phyloP scores from a whole-genome alignment of 1,284 basidiomycete genomes.

The Sutorius eximius region DNA sequence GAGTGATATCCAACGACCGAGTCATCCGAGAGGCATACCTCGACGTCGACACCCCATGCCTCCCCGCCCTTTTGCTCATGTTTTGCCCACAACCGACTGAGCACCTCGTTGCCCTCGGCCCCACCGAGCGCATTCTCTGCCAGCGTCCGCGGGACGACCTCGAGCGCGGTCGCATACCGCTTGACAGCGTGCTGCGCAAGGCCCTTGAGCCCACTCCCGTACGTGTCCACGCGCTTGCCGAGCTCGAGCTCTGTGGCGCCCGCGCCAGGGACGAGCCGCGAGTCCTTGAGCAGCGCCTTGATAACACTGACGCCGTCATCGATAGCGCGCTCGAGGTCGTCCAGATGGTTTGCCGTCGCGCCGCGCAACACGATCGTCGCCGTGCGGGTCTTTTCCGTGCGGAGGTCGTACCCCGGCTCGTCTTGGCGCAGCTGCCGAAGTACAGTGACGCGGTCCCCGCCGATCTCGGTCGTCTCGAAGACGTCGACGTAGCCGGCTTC shows the following conservation, averaged over 20 bases:
- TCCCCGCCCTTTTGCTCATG: conserved; percentile 76
- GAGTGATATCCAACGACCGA: background rate
- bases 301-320: conserved; percentile 98
- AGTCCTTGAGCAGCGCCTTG: conserved; percentile 90
- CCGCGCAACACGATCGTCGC: conserved; percentile 97
- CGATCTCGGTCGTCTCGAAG: conserved; percentile 95
- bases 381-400: conserved; percentile 73
- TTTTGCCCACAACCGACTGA: conserved; percentile 86
- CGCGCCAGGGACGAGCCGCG: conserved; percentile 89
- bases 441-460: conserved; percentile 97
- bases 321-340: conserved; percentile 94
- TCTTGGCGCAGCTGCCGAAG: conserved; percentile 79
- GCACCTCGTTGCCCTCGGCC: conserved; percentile 89
- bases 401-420: conserved; percentile 58
- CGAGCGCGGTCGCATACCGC: conserved; percentile 86
- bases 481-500: conserved; percentile 95
- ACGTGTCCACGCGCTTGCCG: conserved; percentile 78
- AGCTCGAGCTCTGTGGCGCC: conserved; percentile 95
- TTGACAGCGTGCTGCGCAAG: conserved; percentile 94
- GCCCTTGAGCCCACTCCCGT: conserved; percentile 88
- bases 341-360: conserved; percentile 91
- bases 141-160: conserved; percentile 90
- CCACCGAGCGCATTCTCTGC: conserved; percentile 95
- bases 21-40: conserved; percentile 50
- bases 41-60: conserved; percentile 89